Percentiles rank a stretch among this genome's conserved stretches.
These are phyloP conservation scores for Trypanosoma brucei DNA, from an alignment of 208 protist genomes.

Conservation along the genomic window DNA sequence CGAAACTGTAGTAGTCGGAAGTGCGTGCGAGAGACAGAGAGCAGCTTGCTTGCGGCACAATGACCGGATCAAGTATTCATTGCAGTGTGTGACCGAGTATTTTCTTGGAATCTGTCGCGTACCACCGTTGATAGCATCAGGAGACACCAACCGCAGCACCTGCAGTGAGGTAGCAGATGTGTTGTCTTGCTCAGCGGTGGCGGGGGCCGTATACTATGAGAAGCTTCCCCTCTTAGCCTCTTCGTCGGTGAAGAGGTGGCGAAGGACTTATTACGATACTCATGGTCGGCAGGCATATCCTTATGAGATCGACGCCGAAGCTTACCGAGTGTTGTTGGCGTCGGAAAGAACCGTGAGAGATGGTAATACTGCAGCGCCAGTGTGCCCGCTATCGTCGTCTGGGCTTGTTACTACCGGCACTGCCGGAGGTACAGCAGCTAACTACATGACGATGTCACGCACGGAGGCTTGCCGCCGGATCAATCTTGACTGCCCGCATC, in stretches of 20 bases:
- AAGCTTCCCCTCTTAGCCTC: slow-evolving; percentile 41
- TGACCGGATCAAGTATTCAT: slow-evolving; percentile 27
- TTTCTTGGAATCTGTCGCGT: slow-evolving; percentile 23
- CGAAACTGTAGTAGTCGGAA: neutral
- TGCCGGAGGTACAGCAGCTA: slow-evolving; percentile 8
- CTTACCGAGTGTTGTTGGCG: neutral
- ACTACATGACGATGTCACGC: slow-evolving; percentile 13
- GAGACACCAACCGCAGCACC: neutral
- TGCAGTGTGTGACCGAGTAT: slow-evolving; percentile 34
- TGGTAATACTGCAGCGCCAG: neutral
- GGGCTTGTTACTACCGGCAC: neutral
- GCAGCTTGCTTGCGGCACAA: slow-evolving; percentile 11
- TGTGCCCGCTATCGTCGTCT: neutral
- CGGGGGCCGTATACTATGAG: slow-evolving; percentile 4
- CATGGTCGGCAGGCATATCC: slow-evolving; percentile 47
- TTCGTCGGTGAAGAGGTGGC: slow-evolving; percentile 43
- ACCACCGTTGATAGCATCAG: neutral
- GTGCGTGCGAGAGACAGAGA: no score
- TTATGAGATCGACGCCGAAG: slow-evolving; percentile 36
- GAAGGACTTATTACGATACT: slow-evolving; percentile 41
- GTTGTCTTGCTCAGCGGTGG: neutral
- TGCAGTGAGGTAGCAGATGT: neutral
- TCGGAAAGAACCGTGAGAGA: neutral
- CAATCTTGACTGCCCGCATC: neutral
- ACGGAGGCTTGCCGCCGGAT: neutral